phyloP scores from a whole-genome alignment of 2,329 filamentous ascomycete genomes.

The Cryoendolithus antarcticus region DNA sequence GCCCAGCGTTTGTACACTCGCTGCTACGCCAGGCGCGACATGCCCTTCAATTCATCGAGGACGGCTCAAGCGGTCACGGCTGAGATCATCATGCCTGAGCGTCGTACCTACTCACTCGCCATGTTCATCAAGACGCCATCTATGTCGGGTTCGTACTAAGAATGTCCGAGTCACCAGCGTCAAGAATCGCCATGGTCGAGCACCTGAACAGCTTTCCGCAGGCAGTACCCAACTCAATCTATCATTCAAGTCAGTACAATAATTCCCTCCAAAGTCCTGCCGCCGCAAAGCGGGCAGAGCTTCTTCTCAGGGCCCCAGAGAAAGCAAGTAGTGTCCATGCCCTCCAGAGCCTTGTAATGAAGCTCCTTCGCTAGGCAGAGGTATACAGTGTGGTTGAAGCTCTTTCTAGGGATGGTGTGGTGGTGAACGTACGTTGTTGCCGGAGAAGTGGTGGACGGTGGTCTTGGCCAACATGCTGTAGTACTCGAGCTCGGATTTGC shows the following conservation, averaged over 20 bases:
- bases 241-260: slow-evolving; percentile 36
- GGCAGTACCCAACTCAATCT: slow-evolving; percentile 97
- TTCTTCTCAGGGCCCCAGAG: slow-evolving; percentile 75
- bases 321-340: slow-evolving; percentile 10
- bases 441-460: slow-evolving; percentile 92
- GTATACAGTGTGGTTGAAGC: too few relatives aligned
- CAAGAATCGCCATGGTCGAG: slow-evolving; percentile 46
- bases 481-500: slow-evolving; percentile 90
- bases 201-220: slow-evolving; percentile 99
- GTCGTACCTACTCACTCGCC: too few relatives aligned
- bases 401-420: background rate
- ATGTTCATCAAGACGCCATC: slow-evolving; percentile 1
- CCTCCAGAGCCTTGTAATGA: slow-evolving; percentile 21
- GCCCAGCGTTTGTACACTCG: too few relatives aligned
- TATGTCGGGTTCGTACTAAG: slow-evolving; percentile 55
- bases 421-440: slow-evolving; percentile 82
- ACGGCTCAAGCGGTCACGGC: too few relatives aligned
- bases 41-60: too few relatives aligned
- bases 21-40: too few relatives aligned
- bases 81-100: too few relatives aligned
- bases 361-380: slow-evolving; percentile 24
- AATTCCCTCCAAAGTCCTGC: slow-evolving; percentile 68
- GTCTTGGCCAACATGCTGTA: slow-evolving; percentile 89
- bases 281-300: slow-evolving; percentile 29
- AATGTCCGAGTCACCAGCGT: slow-evolving; percentile 38